phyloP scores from a whole-genome alignment of 345 rosid genomes.

The Carallia pectinifolia region DNA sequence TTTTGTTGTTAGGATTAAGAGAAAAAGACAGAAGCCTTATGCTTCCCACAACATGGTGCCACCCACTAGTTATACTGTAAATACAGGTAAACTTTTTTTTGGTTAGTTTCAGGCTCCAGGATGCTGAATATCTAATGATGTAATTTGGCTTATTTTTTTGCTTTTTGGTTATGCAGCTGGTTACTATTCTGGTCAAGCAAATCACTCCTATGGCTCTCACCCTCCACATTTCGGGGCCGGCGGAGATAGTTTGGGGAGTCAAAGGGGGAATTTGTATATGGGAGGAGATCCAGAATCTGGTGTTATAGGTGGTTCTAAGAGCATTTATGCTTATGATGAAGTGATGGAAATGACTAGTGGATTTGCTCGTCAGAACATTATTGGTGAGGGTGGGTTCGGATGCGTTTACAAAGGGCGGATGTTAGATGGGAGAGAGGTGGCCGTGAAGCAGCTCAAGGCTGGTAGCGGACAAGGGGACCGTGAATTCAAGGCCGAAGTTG shows the following conservation, averaged over 20 bases:
- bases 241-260: conserved; percentile 50
- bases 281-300: conserved; percentile 52
- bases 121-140: not conserved
- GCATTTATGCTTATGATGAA: conserved; percentile 66
- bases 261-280: not conserved
- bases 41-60: conserved; percentile 39
- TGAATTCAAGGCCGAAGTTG: conserved; percentile 31
- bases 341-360: conserved; percentile 82
- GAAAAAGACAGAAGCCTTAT: conserved; percentile 34
- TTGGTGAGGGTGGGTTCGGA: conserved; percentile 98
- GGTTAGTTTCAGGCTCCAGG: not conserved
- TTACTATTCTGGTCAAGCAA: conserved; percentile 41
- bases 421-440: conserved; percentile 58
- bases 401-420: conserved; percentile 69
- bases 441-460: conserved; percentile 89
- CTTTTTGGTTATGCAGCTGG: conserved; percentile 42
- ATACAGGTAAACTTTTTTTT: conserved; percentile 47
- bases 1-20: conserved; percentile 42
- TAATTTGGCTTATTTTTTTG: not conserved
- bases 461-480: conserved; percentile 99
- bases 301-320: conserved; percentile 46
- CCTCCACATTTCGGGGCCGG: conserved; percentile 19
- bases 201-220: conserved; percentile 43
- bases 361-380: conserved; percentile 60
- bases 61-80: conserved; percentile 39